These are phyloP conservation scores for Ambrosia trifida DNA, from an alignment of 129 eudicot genomes.

Conservation along the genomic window DNA sequence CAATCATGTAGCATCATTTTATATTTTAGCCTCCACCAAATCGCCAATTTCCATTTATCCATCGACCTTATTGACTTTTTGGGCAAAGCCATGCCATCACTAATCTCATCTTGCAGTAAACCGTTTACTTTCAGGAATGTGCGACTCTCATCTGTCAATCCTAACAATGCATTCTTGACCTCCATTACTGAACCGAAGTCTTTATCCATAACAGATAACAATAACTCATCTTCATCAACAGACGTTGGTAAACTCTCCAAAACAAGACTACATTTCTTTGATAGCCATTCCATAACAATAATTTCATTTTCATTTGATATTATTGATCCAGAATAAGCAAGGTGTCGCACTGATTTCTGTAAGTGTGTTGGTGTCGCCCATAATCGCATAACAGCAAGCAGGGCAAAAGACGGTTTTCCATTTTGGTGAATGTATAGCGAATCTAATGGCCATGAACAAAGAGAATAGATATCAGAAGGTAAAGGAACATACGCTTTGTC, in stretches of 20 bases:
- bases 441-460: constrained; percentile 70
- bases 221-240: constrained; percentile 52
- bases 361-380: constrained; percentile 78
- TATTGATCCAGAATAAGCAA: constrained; percentile 61
- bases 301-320: constrained; percentile 69
- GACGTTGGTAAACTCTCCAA: constrained; percentile 49
- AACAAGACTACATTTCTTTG: constrained; percentile 42
- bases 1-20: constrained; percentile 60
- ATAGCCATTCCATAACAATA: constrained; percentile 64
- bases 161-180: constrained; percentile 30
- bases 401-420: constrained; percentile 81
- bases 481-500: constrained; percentile 76
- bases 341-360: constrained; percentile 55
- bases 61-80: constrained; percentile 43
- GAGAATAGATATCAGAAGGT: constrained; percentile 50
- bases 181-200: constrained; percentile 34
- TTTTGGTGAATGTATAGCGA: constrained; percentile 62
- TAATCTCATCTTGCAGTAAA: constrained; percentile 23
- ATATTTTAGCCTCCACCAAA: constrained; percentile 70
- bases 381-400: constrained; percentile 67
- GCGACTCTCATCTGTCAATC: constrained; percentile 40
- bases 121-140: constrained; percentile 42
- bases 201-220: constrained; percentile 43
- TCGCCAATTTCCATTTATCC: constrained; percentile 77
- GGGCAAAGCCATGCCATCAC: not conserved